Evolutionary conservation across 1,139 yeast genomes (phyloP).

Genomic region (Saccharomyces hybrid): DNA sequence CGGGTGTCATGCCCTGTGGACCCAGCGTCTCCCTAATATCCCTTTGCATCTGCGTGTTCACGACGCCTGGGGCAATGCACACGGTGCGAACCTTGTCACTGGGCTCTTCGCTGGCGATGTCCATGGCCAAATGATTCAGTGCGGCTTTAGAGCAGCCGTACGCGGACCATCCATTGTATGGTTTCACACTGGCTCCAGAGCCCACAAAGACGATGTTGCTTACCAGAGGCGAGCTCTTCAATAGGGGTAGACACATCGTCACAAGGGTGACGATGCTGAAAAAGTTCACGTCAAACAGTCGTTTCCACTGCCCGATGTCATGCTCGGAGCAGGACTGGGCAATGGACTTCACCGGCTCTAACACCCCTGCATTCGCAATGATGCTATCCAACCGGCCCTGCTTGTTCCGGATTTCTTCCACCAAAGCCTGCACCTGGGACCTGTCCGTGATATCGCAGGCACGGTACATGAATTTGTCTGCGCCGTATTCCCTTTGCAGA

Average conservation of each 20-base stretch:
- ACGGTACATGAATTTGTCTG: conserved; percentile 44
- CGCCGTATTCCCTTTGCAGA: conserved; percentile 40
- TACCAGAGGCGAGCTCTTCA: conserved; percentile 7
- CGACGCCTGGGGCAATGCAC: conserved; percentile 89
- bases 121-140: conserved; percentile 59
- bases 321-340: conserved; percentile 25
- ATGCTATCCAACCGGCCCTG: conserved; percentile 54
- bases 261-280: conserved; percentile 67
- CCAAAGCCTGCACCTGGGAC: conserved; percentile 37
- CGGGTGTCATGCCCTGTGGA: conserved; percentile 45
- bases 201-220: conserved; percentile 61
- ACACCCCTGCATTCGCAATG: conserved; percentile 80
- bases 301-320: conserved; percentile 51
- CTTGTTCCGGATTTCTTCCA: conserved; percentile 39
- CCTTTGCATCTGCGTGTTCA: conserved; percentile 81
- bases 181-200: conserved; percentile 59
- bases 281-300: conserved; percentile 66
- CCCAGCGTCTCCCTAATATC: conserved; percentile 59
- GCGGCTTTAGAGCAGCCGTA: conserved; percentile 91
- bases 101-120: conserved; percentile 62
- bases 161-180: conserved; percentile 68
- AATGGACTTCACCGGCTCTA: conserved; percentile 61
- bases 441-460: conserved; percentile 62
- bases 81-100: conserved; percentile 40
- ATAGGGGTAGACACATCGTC: conserved; percentile 21